Evolutionary conservation across 140 eudicot genomes (phyloP).

Genomic region (Flaveria floridana): DNA sequence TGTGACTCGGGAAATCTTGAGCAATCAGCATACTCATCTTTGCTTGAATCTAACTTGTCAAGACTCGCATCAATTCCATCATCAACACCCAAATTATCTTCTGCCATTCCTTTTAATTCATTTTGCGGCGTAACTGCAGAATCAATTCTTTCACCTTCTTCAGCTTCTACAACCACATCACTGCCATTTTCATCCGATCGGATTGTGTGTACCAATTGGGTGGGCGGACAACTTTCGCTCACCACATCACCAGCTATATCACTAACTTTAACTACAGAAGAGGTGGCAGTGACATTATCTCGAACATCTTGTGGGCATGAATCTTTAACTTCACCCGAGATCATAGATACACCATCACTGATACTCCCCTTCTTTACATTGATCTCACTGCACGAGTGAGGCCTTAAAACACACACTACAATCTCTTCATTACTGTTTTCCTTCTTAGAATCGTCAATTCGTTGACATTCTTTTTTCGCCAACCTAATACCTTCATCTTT

Average conservation of each 20-base stretch:
- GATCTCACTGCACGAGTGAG: conserved; percentile 36
- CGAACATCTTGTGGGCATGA: conserved; percentile 27
- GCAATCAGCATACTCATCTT: conserved; percentile 47
- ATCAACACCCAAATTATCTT: conserved; percentile 24
- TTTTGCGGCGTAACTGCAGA: conserved; percentile 26
- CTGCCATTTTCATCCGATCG: conserved; percentile 15
- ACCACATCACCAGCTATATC: conserved; percentile 27
- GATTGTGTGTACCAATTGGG: conserved; percentile 1
- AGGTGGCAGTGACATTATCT: neutral
- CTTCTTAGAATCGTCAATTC: conserved; percentile 17
- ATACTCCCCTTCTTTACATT: conserved; percentile 28
- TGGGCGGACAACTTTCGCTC: conserved; percentile 32
- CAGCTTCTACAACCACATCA: conserved; percentile 27
- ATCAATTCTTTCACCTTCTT: conserved; percentile 35
- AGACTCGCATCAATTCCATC: conserved; percentile 35
- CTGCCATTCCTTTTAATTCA: conserved; percentile 26
- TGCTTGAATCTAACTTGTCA: conserved; percentile 46
- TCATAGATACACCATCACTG: conserved; percentile 25
- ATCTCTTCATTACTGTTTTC: conserved; percentile 26
- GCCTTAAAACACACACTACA: conserved; percentile 24
- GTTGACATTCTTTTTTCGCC: conserved; percentile 28
- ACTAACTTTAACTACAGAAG: neutral
- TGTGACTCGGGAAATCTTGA: conserved; percentile 57
- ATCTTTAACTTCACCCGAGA: conserved; percentile 25
- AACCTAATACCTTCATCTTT: conserved; percentile 15